Percentiles rank a stretch among this genome's conserved stretches.
Evolutionary conservation across 2,329 filamentous ascomycete genomes (phyloP).

Genomic region (Cercospora citrullina): DNA sequence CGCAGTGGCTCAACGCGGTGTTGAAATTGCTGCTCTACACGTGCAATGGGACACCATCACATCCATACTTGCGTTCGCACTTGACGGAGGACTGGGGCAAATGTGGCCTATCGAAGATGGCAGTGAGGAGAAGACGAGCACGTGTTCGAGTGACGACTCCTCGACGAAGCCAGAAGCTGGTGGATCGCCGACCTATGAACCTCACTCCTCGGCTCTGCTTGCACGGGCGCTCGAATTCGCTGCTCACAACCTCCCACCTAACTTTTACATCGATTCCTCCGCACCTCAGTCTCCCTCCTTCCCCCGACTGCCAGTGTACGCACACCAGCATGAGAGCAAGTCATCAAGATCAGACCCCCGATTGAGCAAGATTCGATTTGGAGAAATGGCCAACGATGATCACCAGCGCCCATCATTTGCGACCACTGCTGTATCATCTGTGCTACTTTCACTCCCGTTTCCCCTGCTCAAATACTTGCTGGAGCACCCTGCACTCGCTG

Average conservation of each 20-base stretch:
- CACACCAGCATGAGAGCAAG: constrained; percentile 34
- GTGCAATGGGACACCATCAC: constrained; percentile 66
- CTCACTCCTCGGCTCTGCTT: constrained; percentile 57
- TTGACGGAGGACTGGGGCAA: constrained; percentile 49
- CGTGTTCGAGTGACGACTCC: constrained; percentile 35
- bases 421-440: constrained; percentile 60
- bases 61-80: constrained; percentile 59
- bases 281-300: constrained; percentile 50
- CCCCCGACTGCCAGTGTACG: constrained; percentile 46
- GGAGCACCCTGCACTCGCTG: constrained; percentile 59
- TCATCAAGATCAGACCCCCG: constrained; percentile 51
- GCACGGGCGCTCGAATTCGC: constrained; percentile 60
- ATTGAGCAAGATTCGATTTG: constrained; percentile 67
- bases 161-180: constrained; percentile 27
- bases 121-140: constrained; percentile 42
- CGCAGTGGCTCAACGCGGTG: constrained; percentile 56
- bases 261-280: constrained; percentile 60
- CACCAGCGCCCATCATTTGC: constrained; percentile 39
- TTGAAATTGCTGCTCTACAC: constrained; percentile 59
- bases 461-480: constrained; percentile 64
- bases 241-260: constrained; percentile 58
- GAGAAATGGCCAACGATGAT: constrained; percentile 59
- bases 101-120: constrained; percentile 40
- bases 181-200: constrained; percentile 49
- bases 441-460: constrained; percentile 71